Evolutionary conservation across 2,329 filamentous ascomycete species (phyloP).

Genomic region (Fusarium illudens): DNA sequence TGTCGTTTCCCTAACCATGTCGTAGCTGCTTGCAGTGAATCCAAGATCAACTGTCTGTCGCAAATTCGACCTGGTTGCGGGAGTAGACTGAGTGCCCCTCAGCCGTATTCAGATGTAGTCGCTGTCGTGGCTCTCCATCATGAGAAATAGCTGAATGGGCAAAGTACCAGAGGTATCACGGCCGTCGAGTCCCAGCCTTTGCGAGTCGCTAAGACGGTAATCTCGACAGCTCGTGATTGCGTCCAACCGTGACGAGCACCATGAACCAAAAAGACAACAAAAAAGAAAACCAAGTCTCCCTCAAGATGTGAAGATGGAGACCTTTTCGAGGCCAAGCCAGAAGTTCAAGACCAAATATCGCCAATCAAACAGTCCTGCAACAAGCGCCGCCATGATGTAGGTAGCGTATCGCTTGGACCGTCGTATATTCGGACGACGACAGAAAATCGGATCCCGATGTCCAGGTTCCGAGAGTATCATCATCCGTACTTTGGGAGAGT

Average conservation of each 20-base stretch:
- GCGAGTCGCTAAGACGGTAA: no score
- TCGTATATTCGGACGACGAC: no score
- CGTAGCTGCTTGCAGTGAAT: not conserved
- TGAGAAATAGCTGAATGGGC: not conserved
- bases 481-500: not conserved
- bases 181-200: no score
- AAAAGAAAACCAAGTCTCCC: no score
- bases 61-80: not conserved
- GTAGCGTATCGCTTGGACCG: no score
- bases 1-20: not conserved
- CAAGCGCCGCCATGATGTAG: no score
- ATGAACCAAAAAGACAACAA: not conserved
- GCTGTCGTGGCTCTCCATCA: not conserved
- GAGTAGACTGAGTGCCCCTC: not conserved
- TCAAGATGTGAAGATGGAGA: no score
- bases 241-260: not conserved
- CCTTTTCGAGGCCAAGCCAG: no score
- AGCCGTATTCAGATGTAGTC: not conserved
- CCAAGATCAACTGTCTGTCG: not conserved
- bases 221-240: no score
- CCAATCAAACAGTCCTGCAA: no score
- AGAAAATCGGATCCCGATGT: no score
- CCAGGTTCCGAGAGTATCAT: not conserved
- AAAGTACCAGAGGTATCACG: not conserved
- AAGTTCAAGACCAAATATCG: no score